Percentiles rank a stretch among this genome's conserved stretches.
phyloP scores from a whole-genome alignment of 768 basidiomycete genomes.

The Russula dissimulans region DNA sequence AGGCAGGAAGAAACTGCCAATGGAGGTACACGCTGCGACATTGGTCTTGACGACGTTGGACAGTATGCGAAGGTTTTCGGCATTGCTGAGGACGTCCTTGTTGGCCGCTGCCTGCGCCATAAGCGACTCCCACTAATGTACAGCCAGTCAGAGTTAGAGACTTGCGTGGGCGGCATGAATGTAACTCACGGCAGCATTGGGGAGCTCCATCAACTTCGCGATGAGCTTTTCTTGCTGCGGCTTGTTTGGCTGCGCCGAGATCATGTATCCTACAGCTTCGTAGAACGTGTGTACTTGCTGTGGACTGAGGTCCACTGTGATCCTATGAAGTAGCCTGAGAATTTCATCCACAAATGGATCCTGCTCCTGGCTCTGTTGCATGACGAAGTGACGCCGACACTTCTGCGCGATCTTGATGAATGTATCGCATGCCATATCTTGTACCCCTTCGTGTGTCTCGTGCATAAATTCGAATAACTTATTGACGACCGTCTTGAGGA shows the following conservation, averaged over 20 bases:
- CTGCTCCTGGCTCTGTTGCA: conserved; percentile 94
- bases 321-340: conserved; percentile 79
- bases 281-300: conserved; percentile 99
- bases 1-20: conserved; percentile 95
- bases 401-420: conserved; percentile 99
- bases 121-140: conserved; percentile 81
- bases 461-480: conserved; percentile 99
- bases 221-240: conserved; percentile 94
- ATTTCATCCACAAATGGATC: conserved; percentile 99
- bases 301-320: conserved; percentile 89
- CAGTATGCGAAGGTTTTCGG: conserved; percentile 94
- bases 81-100: conserved; percentile 83
- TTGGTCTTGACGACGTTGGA: conserved; percentile 98
- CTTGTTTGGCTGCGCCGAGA: conserved; percentile 97
- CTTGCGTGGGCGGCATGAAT: not conserved
- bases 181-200: conserved; percentile 71
- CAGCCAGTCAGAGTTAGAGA: not conserved
- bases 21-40: conserved; percentile 93
- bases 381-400: conserved; percentile 94
- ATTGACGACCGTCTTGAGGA: conserved; percentile 99
- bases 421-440: conserved; percentile 99
- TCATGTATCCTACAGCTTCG: conserved; percentile 99
- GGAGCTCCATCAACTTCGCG: conserved; percentile 90
- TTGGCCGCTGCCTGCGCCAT: conserved; percentile 93
- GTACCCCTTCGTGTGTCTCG: conserved; percentile 98